phyloP scores from a whole-genome alignment of 2,329 filamentous ascomycete genomes.

The Exophiala bonariae region DNA sequence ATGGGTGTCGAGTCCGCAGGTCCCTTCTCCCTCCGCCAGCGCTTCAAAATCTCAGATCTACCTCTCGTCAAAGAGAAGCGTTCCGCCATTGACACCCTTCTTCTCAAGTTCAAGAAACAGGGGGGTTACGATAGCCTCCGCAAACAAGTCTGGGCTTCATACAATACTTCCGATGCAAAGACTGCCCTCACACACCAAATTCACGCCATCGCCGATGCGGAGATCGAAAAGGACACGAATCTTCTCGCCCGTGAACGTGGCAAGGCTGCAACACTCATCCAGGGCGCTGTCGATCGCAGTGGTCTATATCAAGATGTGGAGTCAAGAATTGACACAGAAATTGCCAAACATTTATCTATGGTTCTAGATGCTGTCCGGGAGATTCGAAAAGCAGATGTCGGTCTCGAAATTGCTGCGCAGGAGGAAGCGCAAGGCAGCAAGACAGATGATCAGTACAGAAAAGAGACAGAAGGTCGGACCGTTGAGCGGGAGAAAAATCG shows the following conservation, averaged over 20 bases:
- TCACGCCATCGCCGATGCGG: conserved; percentile 56
- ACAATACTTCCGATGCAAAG: conserved; percentile 55
- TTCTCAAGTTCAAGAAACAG: conserved; percentile 66
- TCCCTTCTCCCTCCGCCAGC: conserved; percentile 33
- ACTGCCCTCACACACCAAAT: conserved; percentile 52
- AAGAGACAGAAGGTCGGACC: conserved; percentile 53
- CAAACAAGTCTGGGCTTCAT: conserved; percentile 61
- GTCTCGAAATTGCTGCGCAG: conserved; percentile 53
- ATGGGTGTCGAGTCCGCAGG: conserved; percentile 6
- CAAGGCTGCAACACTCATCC: conserved; percentile 63
- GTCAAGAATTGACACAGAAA: conserved; percentile 53
- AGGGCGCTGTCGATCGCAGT: conserved; percentile 63
- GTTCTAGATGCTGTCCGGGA: conserved; percentile 58
- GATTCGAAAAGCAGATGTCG: conserved; percentile 58
- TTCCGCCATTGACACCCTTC: conserved; percentile 59
- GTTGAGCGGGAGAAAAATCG: conserved; percentile 49
- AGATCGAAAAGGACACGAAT: conserved; percentile 63
- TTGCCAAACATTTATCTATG: conserved; percentile 54
- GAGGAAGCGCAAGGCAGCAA: conserved; percentile 59
- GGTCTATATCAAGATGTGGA: conserved; percentile 62
- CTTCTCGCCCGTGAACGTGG: conserved; percentile 62
- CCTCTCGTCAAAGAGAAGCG: conserved; percentile 60
- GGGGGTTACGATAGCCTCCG: conserved; percentile 64
- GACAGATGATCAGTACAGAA: conserved; percentile 60
- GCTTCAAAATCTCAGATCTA: conserved; percentile 61